Conservation (phyloP, 2,329 filamentous ascomycete species). For the Nemania sp. region DNA sequence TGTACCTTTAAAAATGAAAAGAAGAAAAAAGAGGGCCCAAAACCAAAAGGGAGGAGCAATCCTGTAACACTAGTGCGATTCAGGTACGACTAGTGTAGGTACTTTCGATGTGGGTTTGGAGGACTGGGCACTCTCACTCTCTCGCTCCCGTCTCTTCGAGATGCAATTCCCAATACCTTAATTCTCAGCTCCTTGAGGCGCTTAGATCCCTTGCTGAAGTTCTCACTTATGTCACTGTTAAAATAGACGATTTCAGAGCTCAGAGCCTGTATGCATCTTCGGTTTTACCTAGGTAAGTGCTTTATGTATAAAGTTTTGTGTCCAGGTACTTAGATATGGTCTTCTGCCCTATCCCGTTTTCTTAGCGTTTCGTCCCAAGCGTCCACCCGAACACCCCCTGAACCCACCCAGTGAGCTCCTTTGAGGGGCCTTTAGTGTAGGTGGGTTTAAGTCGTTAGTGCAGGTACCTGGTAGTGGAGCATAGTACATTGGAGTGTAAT, state of each 20-base stretch:
- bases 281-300: too few species aligned
- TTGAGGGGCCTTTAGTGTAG: neutral
- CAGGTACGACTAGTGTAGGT: neutral
- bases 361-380: neutral
- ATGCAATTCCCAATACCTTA: neutral
- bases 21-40: neutral
- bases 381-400: neutral
- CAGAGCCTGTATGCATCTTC: too few species aligned
- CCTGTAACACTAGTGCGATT: slow-evolving; percentile 30
- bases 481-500: too few species aligned
- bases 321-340: neutral
- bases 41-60: neutral
- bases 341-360: neutral
- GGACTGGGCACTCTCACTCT: too few species aligned
- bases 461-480: too few species aligned
- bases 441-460: too few species aligned
- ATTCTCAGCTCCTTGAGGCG: neutral
- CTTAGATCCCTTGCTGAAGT: slow-evolving; percentile 19
- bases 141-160: too few species aligned
- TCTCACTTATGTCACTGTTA: neutral
- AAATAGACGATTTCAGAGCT: neutral
- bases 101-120: neutral
- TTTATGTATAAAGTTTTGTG: too few species aligned
- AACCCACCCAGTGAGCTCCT: neutral
- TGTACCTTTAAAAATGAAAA: too few species aligned